Conservation (phyloP, 805 yeast genomes). For the Nakazawaea holstii region DNA sequence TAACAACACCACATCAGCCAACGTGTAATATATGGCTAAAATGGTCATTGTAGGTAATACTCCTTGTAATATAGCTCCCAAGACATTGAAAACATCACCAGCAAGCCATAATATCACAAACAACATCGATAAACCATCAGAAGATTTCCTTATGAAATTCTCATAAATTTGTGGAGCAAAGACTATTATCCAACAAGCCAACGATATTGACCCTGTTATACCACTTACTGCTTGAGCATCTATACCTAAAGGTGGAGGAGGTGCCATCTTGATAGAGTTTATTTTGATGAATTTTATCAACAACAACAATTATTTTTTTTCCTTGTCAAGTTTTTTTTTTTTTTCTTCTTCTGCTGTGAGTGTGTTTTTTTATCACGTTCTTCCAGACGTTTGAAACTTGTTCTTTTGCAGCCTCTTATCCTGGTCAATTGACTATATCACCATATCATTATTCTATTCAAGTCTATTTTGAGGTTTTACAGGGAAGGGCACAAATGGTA, state of each 20-base stretch:
- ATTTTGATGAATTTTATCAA: not conserved
- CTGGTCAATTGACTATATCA: too few species aligned
- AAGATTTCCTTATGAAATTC: slow-evolving; percentile 75
- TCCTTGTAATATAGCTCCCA: slow-evolving; percentile 87
- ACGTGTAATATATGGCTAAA: slow-evolving; percentile 85
- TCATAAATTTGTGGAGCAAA: slow-evolving; percentile 97
- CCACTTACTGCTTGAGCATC: slow-evolving; percentile 74
- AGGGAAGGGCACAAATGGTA: too few species aligned
- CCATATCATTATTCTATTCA: too few species aligned
- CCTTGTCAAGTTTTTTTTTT: not conserved
- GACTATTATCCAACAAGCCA: slow-evolving; percentile 97
- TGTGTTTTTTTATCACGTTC: not conserved
- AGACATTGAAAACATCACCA: slow-evolving; percentile 90
- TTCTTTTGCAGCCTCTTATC: not conserved
- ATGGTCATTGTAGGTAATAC: slow-evolving; percentile 93
- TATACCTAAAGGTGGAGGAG: slow-evolving; percentile 60
- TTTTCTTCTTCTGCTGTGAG: not conserved
- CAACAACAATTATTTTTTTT: not conserved
- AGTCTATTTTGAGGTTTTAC: too few species aligned
- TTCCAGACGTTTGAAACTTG: too few species aligned
- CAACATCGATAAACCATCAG: slow-evolving; percentile 84
- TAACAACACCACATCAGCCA: slow-evolving; percentile 81
- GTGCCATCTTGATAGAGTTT: slow-evolving; percentile 32
- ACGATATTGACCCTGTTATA: slow-evolving; percentile 79
- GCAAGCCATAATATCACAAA: slow-evolving; percentile 88